A percentile compares a stretch with the other conserved stretches of the same genome.
phyloP scores from a whole-genome alignment of 129 eudicot genomes.

The Artemisia argyi region DNA sequence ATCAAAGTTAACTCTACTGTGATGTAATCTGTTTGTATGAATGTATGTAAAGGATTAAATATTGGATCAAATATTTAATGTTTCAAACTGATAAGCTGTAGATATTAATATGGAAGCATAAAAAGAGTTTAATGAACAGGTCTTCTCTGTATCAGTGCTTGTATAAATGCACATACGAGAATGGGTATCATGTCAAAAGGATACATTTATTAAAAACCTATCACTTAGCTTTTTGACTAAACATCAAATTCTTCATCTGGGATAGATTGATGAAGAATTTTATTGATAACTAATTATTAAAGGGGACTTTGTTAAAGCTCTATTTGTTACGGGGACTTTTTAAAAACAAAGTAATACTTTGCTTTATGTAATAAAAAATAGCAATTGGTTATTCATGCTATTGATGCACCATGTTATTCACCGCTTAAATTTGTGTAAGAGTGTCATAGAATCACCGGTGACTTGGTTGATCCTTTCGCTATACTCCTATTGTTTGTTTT shows the following conservation, averaged over 20 bases:
- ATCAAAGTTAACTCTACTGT: no score
- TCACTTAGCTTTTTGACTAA: not conserved
- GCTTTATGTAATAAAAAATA: not conserved
- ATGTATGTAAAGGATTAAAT: not conserved
- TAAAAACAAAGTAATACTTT: not conserved
- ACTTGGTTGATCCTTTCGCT: not conserved
- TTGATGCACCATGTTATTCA: conserved; percentile 3
- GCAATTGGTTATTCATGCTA: not conserved
- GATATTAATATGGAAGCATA: conserved; percentile 21
- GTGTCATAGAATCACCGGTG: not conserved
- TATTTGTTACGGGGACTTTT: not conserved
- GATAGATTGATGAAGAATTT: not conserved
- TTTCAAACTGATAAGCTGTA: conserved; percentile 3
- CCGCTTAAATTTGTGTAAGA: not conserved
- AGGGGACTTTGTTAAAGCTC: not conserved
- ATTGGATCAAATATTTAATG: not conserved
- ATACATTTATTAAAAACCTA: not conserved
- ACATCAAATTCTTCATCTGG: not conserved
- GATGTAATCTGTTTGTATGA: no score
- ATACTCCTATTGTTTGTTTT: no score
- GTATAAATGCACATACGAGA: not conserved
- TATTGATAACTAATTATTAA: not conserved
- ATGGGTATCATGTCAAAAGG: not conserved
- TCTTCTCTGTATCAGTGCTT: not conserved
- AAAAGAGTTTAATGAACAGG: not conserved